Evolutionary conservation across 225 moss, liverwort and hornwort species (phyloP), one percentile per base, ranked within the genome.

Genomic region (Marchantia polymorpha): DNA sequence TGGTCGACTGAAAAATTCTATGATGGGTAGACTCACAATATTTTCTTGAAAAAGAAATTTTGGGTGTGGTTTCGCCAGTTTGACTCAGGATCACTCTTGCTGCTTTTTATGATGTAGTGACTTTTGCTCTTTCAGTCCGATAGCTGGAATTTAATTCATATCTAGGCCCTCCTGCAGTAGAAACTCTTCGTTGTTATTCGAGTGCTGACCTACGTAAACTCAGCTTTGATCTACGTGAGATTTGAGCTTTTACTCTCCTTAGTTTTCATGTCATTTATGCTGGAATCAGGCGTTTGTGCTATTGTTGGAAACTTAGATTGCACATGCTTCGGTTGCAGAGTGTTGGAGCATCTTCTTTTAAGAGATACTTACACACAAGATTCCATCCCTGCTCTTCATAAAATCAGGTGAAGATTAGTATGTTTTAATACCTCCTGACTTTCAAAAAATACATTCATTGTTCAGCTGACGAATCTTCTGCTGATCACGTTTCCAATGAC

Each of bases 341-440:
- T 97, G 75, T 82, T 97, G 73, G 96, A 97, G 85, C 96, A 97
- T 87, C 94, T 97, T 39, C 94, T 97, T 54, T 80, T 97, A 82
- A 88, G 96, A 66, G 96, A 97, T 74, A 97, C 96, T 14, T 97
- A 97, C 83, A 97, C 96, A 26, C 94, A 97, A 85, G 96, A 97
- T 84, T 93, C 96, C 22, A 91, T 97, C 72, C 96, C 96, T 69
- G 96, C 96, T 76, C 96, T 97, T 69, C 91, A 93, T 74, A 94
- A 97, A 88, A 94, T 94, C 82, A 88, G 91, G 91, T 91, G 8
- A 23, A 46, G 14, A 56, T 75, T 59, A 6, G 56, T 29, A 7
- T 7, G 20, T 51, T 69, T 69, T 69, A 25, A 47, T 60, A 0
- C n/a, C 49, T 60, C 25, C 47, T 17, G 19, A 15, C 10, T 58